These are phyloP conservation scores for Lipomyces mesembrius DNA, from an alignment of 805 yeast species.

Conservation along the genomic window DNA sequence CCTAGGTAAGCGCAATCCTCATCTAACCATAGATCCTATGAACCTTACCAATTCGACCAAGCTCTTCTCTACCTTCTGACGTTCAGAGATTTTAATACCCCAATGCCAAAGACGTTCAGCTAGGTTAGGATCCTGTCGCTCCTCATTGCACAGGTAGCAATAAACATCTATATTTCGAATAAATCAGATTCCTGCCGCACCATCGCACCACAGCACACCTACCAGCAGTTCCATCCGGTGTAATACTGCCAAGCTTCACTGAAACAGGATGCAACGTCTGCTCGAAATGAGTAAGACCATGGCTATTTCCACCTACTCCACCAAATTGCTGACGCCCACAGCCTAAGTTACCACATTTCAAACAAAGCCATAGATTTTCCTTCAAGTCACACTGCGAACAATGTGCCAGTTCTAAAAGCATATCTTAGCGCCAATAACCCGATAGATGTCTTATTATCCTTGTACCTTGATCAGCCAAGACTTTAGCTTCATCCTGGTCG, in stretches of 20 bases:
- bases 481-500: slow-evolving; percentile 45
- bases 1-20: background rate
- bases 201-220: background rate
- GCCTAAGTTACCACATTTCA: slow-evolving; percentile 87
- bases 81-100: slow-evolving; percentile 65
- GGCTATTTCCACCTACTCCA: slow-evolving; percentile 90
- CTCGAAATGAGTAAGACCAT: slow-evolving; percentile 77
- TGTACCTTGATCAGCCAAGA: slow-evolving; percentile 27
- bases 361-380: slow-evolving; percentile 90
- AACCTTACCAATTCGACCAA: slow-evolving; percentile 67
- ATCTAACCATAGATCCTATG: background rate
- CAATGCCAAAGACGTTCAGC: slow-evolving; percentile 56
- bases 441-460: background rate
- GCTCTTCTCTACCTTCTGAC: slow-evolving; percentile 80
- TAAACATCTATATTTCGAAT: slow-evolving; percentile 60
- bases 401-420: slow-evolving; percentile 35
- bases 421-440: background rate
- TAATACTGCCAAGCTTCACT: slow-evolving; percentile 85
- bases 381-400: slow-evolving; percentile 53
- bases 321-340: slow-evolving; percentile 97
- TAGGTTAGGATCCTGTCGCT: slow-evolving; percentile 72
- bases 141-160: slow-evolving; percentile 89
- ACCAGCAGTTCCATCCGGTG: slow-evolving; percentile 64
- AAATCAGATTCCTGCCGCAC: background rate
- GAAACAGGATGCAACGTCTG: slow-evolving; percentile 73